Conservation (phyloP, 2,329 filamentous ascomycete species). For the Diaporthe velutina region DNA sequence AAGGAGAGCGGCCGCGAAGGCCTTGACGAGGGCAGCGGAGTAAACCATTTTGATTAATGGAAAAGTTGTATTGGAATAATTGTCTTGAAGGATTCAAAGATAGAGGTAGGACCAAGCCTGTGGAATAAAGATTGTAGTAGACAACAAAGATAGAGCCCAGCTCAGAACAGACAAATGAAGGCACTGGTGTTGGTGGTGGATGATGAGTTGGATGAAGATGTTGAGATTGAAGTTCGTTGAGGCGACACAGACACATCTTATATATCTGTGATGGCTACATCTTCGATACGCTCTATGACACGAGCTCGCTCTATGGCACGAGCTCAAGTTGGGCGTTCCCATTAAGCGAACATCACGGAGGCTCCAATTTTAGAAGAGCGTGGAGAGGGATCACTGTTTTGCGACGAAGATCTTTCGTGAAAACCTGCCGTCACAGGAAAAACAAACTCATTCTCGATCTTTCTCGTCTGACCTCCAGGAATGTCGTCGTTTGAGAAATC, state of each 20-base stretch:
- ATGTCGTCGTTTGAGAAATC: neutral
- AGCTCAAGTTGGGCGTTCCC: neutral
- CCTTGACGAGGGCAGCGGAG: constrained; percentile 1
- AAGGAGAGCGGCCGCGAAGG: constrained; percentile 6
- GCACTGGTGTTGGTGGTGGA: neutral
- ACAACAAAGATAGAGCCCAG: constrained; percentile 1
- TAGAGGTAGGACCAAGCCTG: neutral
- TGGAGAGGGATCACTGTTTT: neutral
- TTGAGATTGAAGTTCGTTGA: constrained; percentile 1
- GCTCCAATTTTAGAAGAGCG: constrained; percentile 2
- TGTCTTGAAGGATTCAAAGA: neutral
- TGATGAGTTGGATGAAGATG: constrained; percentile 2
- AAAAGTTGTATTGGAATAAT: neutral
- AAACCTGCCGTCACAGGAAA: neutral
- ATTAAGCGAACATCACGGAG: neutral
- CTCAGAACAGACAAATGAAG: neutral
- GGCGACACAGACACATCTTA: constrained; percentile 1
- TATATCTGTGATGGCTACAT: neutral
- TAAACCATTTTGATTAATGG: constrained; percentile 13
- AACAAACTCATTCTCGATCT: neutral
- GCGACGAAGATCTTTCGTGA: constrained; percentile 7
- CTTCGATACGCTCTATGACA: neutral
- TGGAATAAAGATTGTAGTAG: constrained; percentile 13
- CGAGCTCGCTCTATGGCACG: neutral
- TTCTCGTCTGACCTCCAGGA: neutral